Conservation (phyloP, 495 filamentous ascomycete species). For the Geoglossum glabrum region DNA sequence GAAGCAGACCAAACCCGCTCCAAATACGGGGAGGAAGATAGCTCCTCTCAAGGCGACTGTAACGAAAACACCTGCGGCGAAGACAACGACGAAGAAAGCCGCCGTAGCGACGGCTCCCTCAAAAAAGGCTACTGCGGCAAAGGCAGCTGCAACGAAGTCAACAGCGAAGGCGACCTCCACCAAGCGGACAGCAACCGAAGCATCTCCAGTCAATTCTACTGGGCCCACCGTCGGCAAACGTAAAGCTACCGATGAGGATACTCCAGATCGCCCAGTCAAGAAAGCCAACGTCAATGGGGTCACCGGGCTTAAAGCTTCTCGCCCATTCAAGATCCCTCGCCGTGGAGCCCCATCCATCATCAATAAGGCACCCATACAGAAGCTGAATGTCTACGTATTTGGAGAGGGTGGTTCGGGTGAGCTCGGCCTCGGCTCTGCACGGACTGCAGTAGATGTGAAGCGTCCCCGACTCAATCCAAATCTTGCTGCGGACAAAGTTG, state of each 20-base stretch:
- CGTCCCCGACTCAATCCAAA: constrained; percentile 22
- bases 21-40: background rate
- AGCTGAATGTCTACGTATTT: constrained; percentile 23
- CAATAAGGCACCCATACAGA: constrained; percentile 15
- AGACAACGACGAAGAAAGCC: constrained; percentile 6
- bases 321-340: background rate
- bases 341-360: constrained; percentile 7
- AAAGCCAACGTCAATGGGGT: background rate
- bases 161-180: constrained; percentile 1
- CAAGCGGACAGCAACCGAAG: background rate
- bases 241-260: background rate
- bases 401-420: constrained; percentile 24
- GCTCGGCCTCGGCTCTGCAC: constrained; percentile 22
- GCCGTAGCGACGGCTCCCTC: background rate
- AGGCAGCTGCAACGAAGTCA: constrained; percentile 4
- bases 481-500: constrained; percentile 16
- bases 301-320: background rate
- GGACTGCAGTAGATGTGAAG: constrained; percentile 22
- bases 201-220: background rate
- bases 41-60: background rate
- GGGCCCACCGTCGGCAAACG: background rate
- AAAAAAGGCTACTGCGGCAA: constrained; percentile 5
- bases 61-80: background rate
- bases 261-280: background rate
- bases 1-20: background rate